phyloP scores from a whole-genome alignment of 768 basidiomycete species.

The Agrocybe praecox region DNA sequence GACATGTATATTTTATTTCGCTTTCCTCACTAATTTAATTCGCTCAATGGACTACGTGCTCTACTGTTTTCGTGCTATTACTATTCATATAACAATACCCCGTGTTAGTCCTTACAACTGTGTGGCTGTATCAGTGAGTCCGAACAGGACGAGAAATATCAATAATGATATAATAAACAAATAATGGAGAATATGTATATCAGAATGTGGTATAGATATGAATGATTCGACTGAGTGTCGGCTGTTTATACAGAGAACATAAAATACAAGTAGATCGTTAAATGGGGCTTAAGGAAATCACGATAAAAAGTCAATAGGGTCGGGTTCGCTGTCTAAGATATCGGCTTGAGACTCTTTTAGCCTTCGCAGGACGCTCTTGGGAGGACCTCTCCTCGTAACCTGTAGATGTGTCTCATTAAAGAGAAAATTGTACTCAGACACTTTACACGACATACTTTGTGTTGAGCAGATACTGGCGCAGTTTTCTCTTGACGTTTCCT shows the following conservation, averaged over 20 bases:
- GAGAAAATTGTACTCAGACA: neutral
- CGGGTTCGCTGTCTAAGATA: slow-evolving; percentile 40
- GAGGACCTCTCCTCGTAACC: slow-evolving; percentile 31
- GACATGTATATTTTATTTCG: slow-evolving; percentile 12
- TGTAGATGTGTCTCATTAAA: too few species aligned
- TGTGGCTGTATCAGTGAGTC: neutral
- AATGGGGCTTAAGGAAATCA: slow-evolving; percentile 19
- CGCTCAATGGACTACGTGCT: neutral
- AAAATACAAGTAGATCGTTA: slow-evolving; percentile 3
- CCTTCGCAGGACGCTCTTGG: slow-evolving; percentile 38
- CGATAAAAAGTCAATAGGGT: slow-evolving; percentile 49
- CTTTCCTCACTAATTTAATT: slow-evolving; percentile 12
- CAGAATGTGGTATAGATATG: neutral
- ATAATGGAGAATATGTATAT: neutral
- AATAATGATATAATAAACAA: neutral
- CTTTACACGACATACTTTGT: slow-evolving; percentile 1
- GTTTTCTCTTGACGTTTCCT: slow-evolving; percentile 38
- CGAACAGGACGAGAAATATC: neutral
- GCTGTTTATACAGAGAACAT: neutral
- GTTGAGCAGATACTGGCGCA: neutral
- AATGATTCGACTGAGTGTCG: neutral
- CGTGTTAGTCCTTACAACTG: neutral
- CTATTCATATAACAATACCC: neutral
- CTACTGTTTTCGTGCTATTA: neutral
- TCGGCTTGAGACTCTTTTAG: slow-evolving; percentile 30